These are phyloP conservation scores for Nepenthes gracilis DNA, from an alignment of 148 eudicot genomes.

Conservation along the genomic window DNA sequence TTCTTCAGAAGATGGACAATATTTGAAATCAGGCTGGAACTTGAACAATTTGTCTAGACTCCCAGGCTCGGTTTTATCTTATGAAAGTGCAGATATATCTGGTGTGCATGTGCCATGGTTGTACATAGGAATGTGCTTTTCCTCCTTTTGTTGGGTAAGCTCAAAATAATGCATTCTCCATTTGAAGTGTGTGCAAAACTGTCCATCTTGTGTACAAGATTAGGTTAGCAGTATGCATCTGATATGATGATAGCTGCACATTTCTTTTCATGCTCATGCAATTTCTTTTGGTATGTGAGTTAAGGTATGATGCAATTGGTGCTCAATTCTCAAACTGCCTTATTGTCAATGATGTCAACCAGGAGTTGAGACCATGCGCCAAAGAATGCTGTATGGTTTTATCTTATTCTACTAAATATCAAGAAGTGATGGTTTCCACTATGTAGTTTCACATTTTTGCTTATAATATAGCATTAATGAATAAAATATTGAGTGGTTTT, in stretches of 20 bases:
- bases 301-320: too few relatives aligned
- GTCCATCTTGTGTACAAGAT: background rate
- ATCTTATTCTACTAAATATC: too few relatives aligned
- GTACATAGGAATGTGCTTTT: constrained; percentile 98
- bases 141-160: constrained; percentile 99
- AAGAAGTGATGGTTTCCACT: too few relatives aligned
- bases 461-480: too few relatives aligned
- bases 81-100: constrained; percentile 90
- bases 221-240: background rate
- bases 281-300: too few relatives aligned
- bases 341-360: too few relatives aligned
- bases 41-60: constrained; percentile 96
- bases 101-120: constrained; percentile 98
- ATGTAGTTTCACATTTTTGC: too few relatives aligned
- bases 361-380: too few relatives aligned
- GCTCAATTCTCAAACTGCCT: too few relatives aligned
- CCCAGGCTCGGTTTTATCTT: constrained; percentile 85
- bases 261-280: too few relatives aligned
- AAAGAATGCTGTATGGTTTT: too few relatives aligned
- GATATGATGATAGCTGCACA: background rate
- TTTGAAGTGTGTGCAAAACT: background rate
- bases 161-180: background rate
- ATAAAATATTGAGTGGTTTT: too few relatives aligned
- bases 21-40: constrained; percentile 87
- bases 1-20: constrained; percentile 36